A percentile compares a stretch with the other conserved stretches of the same genome.
Evolutionary conservation across 164 flowering plant genomes (phyloP).

Genomic region (Stephania japonica): DNA sequence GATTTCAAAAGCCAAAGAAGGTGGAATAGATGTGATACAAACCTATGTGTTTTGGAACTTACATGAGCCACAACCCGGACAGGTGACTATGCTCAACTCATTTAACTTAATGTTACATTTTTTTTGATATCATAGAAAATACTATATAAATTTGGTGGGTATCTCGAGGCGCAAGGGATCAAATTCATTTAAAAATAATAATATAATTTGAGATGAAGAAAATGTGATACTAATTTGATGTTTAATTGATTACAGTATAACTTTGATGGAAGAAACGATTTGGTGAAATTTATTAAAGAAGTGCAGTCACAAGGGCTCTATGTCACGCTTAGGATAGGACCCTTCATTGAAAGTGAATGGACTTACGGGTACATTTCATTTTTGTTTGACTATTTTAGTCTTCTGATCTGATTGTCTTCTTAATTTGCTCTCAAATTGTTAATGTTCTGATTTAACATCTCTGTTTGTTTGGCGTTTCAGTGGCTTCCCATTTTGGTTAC

Average conservation of each 20-base stretch:
- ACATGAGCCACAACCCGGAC: constrained; percentile 71
- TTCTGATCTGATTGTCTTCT: background rate
- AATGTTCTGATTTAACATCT: too few species aligned
- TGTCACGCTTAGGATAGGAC: constrained; percentile 56
- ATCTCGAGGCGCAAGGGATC: too few species aligned
- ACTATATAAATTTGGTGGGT: too few species aligned
- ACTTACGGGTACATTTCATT: constrained; percentile 37
- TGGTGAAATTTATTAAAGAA: constrained; percentile 49
- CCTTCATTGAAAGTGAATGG: constrained; percentile 70
- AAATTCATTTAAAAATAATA: too few species aligned
- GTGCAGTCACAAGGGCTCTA: constrained; percentile 55
- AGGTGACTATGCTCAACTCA: constrained; percentile 31
- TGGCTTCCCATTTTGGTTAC: constrained; percentile 85
- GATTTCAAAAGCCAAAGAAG: constrained; percentile 65
- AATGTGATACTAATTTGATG: too few species aligned
- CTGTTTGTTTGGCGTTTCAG: constrained; percentile 35
- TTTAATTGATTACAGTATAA: constrained; percentile 37
- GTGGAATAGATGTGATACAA: constrained; percentile 75
- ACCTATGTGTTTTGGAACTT: constrained; percentile 85
- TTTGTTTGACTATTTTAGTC: background rate
- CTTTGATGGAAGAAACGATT: constrained; percentile 44
- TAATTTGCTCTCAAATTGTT: too few species aligned
- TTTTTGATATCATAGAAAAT: too few species aligned
- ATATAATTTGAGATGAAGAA: too few species aligned
- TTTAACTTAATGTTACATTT: too few species aligned